A percentile compares a stretch with the other conserved stretches of the same genome.
phyloP scores from a whole-genome alignment of 1,284 basidiomycete species.

The Heterobasidion parviporum region DNA sequence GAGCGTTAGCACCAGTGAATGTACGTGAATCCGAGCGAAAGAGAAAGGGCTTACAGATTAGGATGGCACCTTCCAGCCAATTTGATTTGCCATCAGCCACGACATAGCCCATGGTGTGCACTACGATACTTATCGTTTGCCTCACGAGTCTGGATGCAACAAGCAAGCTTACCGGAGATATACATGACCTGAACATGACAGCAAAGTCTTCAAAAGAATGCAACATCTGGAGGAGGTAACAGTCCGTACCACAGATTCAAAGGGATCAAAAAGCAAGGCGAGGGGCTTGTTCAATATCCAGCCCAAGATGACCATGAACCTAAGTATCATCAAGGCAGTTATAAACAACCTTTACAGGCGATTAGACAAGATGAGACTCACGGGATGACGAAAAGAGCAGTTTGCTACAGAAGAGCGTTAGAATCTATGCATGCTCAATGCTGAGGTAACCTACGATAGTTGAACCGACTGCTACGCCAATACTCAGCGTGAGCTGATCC shows the following conservation, averaged over 20 bases:
- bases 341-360: constrained; percentile 17
- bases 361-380: constrained; percentile 24
- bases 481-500: constrained; percentile 64
- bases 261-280: constrained; percentile 72
- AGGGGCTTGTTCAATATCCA: constrained; percentile 69
- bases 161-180: constrained; percentile 21
- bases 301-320: constrained; percentile 50
- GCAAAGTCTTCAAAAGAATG: neutral
- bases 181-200: constrained; percentile 20
- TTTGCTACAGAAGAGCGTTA: constrained; percentile 49
- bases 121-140: constrained; percentile 20
- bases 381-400: constrained; percentile 84
- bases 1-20: neutral
- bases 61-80: constrained; percentile 65
- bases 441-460: constrained; percentile 56
- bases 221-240: neutral
- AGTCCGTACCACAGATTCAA: constrained; percentile 54
- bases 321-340: constrained; percentile 15
- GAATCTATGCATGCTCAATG: neutral
- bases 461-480: constrained; percentile 84
- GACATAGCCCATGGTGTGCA: constrained; percentile 78
- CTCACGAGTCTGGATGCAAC: neutral
- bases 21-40: neutral
- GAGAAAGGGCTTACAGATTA: constrained; percentile 19
- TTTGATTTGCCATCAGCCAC: constrained; percentile 82